These are phyloP conservation scores for Pinus taeda DNA, from an alignment of 75 land plant species.

Conservation along the genomic window DNA sequence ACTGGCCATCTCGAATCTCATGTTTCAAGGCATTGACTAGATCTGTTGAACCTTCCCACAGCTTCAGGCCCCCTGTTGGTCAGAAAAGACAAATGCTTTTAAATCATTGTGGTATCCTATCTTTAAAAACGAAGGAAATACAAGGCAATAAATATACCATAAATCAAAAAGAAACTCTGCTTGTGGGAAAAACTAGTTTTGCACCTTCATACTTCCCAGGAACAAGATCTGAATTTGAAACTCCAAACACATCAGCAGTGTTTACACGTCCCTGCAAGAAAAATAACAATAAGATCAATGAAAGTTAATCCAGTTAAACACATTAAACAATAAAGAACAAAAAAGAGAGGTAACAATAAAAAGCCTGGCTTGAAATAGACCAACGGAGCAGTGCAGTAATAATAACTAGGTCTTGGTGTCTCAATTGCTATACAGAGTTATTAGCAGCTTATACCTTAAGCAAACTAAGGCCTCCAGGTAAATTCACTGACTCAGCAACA, in stretches of 20 bases:
- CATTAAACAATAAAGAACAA: background rate
- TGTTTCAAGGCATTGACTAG: slow-evolving; percentile 60
- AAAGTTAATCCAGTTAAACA: background rate
- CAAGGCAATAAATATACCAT: background rate
- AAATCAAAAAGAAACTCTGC: background rate
- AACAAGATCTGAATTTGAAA: slow-evolving; percentile 35
- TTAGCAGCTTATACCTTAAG: slow-evolving; percentile 21
- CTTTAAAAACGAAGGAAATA: background rate
- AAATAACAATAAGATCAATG: background rate
- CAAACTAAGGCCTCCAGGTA: slow-evolving; percentile 23
- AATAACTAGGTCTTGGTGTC: background rate
- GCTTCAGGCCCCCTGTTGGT: slow-evolving; percentile 56
- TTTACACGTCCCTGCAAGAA: slow-evolving; percentile 38
- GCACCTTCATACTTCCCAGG: slow-evolving; percentile 49
- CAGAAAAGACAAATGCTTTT: slow-evolving; percentile 7
- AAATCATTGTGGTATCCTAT: background rate
- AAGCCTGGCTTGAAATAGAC: background rate
- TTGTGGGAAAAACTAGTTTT: background rate
- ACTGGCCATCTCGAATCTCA: slow-evolving; percentile 59
- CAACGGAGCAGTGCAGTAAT: background rate
- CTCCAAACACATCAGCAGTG: slow-evolving; percentile 34
- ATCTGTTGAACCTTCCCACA: slow-evolving; percentile 81
- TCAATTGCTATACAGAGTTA: slow-evolving; percentile 1
- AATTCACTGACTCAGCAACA: slow-evolving; percentile 16
- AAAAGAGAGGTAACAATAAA: background rate